phyloP scores from a whole-genome alignment of 371 early-diverging fungal species.

The Mucor racemosus region DNA sequence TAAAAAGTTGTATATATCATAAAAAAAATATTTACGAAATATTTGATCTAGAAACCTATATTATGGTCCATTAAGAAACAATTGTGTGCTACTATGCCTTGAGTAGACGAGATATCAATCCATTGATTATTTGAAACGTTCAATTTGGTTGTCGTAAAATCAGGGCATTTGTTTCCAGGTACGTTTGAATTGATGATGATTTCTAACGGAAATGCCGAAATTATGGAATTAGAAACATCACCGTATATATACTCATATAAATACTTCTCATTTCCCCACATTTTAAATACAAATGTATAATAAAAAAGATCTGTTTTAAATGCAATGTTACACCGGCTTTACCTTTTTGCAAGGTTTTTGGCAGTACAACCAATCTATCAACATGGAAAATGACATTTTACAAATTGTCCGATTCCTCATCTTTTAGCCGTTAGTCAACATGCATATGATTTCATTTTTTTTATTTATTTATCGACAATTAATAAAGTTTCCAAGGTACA shows the following conservation, averaged over 20 bases:
- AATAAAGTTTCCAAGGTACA: not conserved
- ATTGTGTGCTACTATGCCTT: not conserved
- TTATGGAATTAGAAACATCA: not conserved
- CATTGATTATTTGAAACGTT: too few relatives aligned
- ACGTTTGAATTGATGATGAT: too few relatives aligned
- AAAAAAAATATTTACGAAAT: not conserved
- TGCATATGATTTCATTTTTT: not conserved
- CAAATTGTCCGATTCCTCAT: constrained; percentile 14
- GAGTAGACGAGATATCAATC: too few relatives aligned
- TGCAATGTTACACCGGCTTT: constrained; percentile 14
- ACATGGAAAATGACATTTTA: constrained; percentile 4
- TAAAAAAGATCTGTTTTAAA: not conserved
- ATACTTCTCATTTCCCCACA: constrained; percentile 7
- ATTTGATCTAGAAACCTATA: too few relatives aligned
- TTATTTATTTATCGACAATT: too few relatives aligned
- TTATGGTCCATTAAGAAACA: not conserved
- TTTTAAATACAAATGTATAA: not conserved
- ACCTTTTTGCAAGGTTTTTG: constrained; percentile 13
- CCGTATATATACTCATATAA: not conserved
- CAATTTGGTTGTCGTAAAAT: too few relatives aligned
- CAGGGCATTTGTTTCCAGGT: too few relatives aligned
- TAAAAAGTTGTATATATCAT: not conserved
- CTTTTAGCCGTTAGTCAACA: constrained; percentile 11
- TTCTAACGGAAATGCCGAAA: not conserved
- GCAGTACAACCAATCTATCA: constrained; percentile 9